These are phyloP conservation scores for Pythium folliculosum DNA, from an alignment of 352 stramenopile genomes.

Conservation along the genomic window DNA sequence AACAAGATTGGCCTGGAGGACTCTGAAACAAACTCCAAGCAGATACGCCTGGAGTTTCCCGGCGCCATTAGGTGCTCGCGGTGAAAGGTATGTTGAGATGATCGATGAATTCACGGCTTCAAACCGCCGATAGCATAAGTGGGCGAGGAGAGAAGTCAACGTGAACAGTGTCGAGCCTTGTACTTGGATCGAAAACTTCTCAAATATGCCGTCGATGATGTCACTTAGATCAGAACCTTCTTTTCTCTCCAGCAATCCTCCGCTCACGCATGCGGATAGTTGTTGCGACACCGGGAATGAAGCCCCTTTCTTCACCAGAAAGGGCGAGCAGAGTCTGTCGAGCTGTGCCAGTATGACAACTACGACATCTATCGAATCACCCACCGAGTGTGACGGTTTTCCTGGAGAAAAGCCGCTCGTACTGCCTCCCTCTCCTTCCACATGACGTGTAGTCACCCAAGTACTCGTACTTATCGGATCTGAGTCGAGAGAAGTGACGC, in stretches of 20 bases:
- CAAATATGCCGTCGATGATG: constrained; percentile 1
- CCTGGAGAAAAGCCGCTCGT: background rate
- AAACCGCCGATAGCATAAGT: constrained; percentile 27
- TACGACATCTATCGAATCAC: constrained; percentile 41
- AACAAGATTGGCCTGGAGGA: constrained; percentile 5
- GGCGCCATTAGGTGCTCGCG: background rate
- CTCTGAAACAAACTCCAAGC: background rate
- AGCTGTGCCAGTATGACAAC: constrained; percentile 79
- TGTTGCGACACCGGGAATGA: background rate
- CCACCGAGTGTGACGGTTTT: background rate
- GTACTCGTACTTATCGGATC: background rate
- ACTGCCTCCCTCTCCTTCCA: background rate
- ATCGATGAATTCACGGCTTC: background rate
- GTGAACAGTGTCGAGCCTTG: constrained; percentile 42
- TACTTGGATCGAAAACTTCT: constrained; percentile 8
- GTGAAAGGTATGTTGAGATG: background rate
- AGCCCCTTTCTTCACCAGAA: constrained; percentile 38
- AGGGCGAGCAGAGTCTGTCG: constrained; percentile 62
- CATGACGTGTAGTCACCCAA: background rate
- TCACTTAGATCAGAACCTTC: background rate
- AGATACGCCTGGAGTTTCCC: constrained; percentile 10
- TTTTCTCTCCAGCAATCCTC: background rate
- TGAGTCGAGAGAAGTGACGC: background rate
- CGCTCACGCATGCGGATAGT: background rate
- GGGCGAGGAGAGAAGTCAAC: constrained; percentile 37